phyloP scores from a whole-genome alignment of 2,329 filamentous ascomycete genomes.

The Aspergillus pseudoviridinutans region DNA sequence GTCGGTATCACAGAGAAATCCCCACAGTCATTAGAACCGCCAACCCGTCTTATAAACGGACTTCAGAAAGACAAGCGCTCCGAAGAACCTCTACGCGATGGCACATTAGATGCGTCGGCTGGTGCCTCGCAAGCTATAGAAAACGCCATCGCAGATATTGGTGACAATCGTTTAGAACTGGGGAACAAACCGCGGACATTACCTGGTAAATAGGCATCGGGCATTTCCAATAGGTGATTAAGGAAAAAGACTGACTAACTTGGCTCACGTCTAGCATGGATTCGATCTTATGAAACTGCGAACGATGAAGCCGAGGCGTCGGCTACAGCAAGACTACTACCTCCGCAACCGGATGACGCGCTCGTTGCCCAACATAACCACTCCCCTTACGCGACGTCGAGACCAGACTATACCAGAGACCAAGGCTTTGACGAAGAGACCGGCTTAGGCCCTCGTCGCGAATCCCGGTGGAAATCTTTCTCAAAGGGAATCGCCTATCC shows the following conservation, averaged over 20 bases:
- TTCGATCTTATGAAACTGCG: slow-evolving; percentile 37
- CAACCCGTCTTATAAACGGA: slow-evolving; percentile 7
- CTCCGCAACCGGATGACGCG: slow-evolving; percentile 36
- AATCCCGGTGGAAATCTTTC: slow-evolving; percentile 47
- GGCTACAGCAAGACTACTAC: slow-evolving; percentile 32
- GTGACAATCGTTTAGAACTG: slow-evolving; percentile 6
- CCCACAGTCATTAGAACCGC: slow-evolving; percentile 10
- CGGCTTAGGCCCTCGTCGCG: slow-evolving; percentile 19
- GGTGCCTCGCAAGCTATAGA: slow-evolving; percentile 16
- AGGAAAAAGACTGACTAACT: slow-evolving; percentile 2
- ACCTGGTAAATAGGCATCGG: slow-evolving; percentile 29
- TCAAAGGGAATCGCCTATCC: slow-evolving; percentile 42
- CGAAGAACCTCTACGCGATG: slow-evolving; percentile 14
- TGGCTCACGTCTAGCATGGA: slow-evolving; percentile 34
- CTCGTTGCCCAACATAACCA: slow-evolving; percentile 46
- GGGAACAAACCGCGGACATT: slow-evolving; percentile 29
- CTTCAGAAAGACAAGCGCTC: slow-evolving; percentile 20
- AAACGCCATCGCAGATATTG: slow-evolving; percentile 13
- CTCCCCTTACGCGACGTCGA: slow-evolving; percentile 32
- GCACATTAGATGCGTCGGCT: slow-evolving; percentile 17
- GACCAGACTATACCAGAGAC: slow-evolving; percentile 12
- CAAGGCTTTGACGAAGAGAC: slow-evolving; percentile 6
- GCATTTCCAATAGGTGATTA: background rate
- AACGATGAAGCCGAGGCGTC: slow-evolving; percentile 35
- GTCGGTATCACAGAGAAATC: slow-evolving; percentile 21